Conservation (phyloP, 1,284 basidiomycete genomes). For the Cryptococcus sp. region DNA sequence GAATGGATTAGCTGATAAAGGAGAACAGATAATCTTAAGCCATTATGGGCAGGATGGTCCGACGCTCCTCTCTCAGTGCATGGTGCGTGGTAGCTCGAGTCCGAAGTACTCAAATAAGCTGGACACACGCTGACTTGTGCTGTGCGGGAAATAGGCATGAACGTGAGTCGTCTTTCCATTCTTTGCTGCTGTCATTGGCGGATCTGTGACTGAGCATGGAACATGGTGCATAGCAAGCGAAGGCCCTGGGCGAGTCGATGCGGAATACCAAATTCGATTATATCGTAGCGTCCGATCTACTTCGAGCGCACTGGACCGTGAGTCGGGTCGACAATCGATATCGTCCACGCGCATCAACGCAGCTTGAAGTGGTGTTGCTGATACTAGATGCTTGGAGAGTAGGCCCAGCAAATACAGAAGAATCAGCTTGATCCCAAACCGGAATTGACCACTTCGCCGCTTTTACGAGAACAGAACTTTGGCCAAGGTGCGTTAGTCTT, state of each 20-base stretch:
- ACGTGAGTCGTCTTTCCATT: conserved; percentile 9
- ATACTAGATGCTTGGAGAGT: neutral
- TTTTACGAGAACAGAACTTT: conserved; percentile 52
- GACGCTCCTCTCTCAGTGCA: conserved; percentile 81
- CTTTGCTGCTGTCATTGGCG: neutral
- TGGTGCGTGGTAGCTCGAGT: conserved; percentile 57
- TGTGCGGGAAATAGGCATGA: conserved; percentile 12
- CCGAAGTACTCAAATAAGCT: neutral
- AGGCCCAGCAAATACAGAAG: conserved; percentile 51
- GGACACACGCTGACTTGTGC: no score
- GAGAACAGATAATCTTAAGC: conserved; percentile 49
- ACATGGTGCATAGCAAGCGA: conserved; percentile 66
- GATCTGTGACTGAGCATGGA: conserved; percentile 1
- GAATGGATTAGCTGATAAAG: no score
- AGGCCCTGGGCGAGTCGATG: conserved; percentile 68
- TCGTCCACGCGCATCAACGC: neutral
- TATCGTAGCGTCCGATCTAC: conserved; percentile 77
- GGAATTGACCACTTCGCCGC: conserved; percentile 33
- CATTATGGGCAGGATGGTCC: conserved; percentile 76
- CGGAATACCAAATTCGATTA: conserved; percentile 62
- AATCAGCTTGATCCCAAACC: conserved; percentile 42
- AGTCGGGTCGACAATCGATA: conserved; percentile 10
- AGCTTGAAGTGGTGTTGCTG: conserved; percentile 7
- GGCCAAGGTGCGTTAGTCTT: conserved; percentile 38
- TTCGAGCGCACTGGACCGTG: conserved; percentile 63